These are phyloP conservation scores for Podospora australis DNA, from an alignment of 495 filamentous ascomycete species.

Conservation along the genomic window DNA sequence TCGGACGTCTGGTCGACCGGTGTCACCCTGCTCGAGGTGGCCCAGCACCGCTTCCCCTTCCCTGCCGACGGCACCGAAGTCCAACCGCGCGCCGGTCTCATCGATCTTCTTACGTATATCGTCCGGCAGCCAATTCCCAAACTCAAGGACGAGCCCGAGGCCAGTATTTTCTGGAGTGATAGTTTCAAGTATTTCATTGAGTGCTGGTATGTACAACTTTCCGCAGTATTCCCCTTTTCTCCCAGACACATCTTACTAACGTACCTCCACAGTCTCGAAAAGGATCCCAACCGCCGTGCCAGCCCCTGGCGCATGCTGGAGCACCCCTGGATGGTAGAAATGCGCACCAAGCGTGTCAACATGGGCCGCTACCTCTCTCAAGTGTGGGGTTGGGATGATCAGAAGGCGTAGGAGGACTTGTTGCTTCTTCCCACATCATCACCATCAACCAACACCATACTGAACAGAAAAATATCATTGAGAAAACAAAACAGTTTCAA, in stretches of 20 bases:
- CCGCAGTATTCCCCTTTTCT: neutral
- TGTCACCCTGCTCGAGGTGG: conserved; percentile 93
- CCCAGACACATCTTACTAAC: neutral
- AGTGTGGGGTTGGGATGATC: conserved; percentile 88
- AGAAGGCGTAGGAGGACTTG: conserved; percentile 11
- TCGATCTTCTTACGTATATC: conserved; percentile 94
- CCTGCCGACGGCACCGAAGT: conserved; percentile 92
- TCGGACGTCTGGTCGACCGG: conserved; percentile 97
- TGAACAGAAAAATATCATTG: too few species aligned
- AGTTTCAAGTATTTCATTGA: conserved; percentile 99
- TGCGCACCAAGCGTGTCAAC: conserved; percentile 91
- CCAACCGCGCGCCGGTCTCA: conserved; percentile 74
- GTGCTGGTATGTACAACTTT: conserved; percentile 73
- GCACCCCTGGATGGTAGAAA: conserved; percentile 96
- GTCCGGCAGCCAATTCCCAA: conserved; percentile 93
- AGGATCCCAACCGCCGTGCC: conserved; percentile 78
- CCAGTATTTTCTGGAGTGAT: conserved; percentile 82
- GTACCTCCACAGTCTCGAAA: conserved; percentile 67
- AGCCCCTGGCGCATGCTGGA: conserved; percentile 98
- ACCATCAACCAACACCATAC: neutral
- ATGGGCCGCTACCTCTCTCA: conserved; percentile 87
- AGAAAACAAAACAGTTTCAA: too few species aligned
- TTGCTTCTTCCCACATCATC: too few species aligned
- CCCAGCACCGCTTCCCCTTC: conserved; percentile 97
- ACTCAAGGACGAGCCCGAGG: conserved; percentile 83